phyloP scores from a whole-genome alignment of 768 basidiomycete genomes.

The Jaapia argillacea region DNA sequence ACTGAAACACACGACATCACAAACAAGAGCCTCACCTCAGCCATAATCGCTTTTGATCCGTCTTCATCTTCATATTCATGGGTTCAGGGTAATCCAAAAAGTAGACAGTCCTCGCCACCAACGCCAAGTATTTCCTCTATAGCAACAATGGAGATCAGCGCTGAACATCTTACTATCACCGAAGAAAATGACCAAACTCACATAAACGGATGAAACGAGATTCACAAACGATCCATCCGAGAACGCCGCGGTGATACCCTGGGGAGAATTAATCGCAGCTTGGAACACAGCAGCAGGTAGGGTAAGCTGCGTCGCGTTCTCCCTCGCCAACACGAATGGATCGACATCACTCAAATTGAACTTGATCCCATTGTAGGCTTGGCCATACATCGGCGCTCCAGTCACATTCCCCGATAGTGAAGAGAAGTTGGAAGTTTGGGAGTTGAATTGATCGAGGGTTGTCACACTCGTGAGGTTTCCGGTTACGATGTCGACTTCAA shows the following conservation, averaged over 20 bases:
- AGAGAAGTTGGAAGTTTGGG: constrained; percentile 26
- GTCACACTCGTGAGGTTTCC: constrained; percentile 32
- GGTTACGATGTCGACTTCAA: constrained; percentile 32
- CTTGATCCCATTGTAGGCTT: constrained; percentile 43
- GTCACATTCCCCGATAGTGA: constrained; percentile 32
- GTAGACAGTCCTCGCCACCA: constrained; percentile 42
- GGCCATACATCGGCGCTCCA: constrained; percentile 31
- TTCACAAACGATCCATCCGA: constrained; percentile 24
- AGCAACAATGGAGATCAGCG: background rate
- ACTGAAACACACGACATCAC: background rate
- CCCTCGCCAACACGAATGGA: constrained; percentile 26
- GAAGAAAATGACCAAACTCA: constrained; percentile 18
- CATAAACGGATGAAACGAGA: constrained; percentile 36
- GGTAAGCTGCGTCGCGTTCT: constrained; percentile 34
- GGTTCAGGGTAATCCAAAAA: constrained; percentile 27
- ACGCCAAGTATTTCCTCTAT: constrained; percentile 36
- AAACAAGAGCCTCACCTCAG: constrained; percentile 23
- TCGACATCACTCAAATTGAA: constrained; percentile 34
- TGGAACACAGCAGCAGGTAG: constrained; percentile 44
- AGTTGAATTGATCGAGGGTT: constrained; percentile 27
- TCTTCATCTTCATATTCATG: constrained; percentile 30
- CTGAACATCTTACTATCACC: background rate
- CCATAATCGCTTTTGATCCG: constrained; percentile 36
- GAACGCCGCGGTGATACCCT: constrained; percentile 30
- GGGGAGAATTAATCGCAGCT: constrained; percentile 27